Evolutionary conservation across 768 basidiomycete species (phyloP).

Genomic region (Russula foetens): DNA sequence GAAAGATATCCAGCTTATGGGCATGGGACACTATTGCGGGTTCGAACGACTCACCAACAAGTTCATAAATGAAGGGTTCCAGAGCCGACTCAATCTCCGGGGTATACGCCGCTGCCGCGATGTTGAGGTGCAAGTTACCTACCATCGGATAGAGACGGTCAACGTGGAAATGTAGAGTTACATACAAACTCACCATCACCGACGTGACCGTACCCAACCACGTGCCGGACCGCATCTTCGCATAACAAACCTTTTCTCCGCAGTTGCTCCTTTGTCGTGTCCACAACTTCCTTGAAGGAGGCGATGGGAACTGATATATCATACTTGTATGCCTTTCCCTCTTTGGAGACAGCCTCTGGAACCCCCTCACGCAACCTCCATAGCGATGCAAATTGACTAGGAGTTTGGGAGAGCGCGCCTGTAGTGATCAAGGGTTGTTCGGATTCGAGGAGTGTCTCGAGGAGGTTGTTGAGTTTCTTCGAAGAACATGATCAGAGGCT

Average conservation of each 20-base stretch:
- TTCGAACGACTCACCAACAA: conserved; percentile 54
- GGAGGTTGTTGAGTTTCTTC: conserved; percentile 77
- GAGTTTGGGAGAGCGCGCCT: conserved; percentile 86
- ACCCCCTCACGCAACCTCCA: conserved; percentile 92
- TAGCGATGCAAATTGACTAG: conserved; percentile 79
- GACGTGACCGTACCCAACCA: conserved; percentile 92
- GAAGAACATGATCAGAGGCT: not conserved
- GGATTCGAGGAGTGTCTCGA: conserved; percentile 68
- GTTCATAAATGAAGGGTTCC: conserved; percentile 93
- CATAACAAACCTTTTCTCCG: conserved; percentile 59
- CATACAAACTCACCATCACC: conserved; percentile 69
- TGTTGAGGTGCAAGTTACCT: conserved; percentile 94
- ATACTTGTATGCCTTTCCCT: conserved; percentile 96
- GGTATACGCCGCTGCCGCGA: conserved; percentile 74
- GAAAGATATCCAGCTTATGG: conserved; percentile 7
- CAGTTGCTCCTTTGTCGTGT: conserved; percentile 66
- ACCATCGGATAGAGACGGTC: not conserved
- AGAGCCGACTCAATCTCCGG: conserved; percentile 79
- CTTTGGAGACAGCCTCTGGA: conserved; percentile 86
- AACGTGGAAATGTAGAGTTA: not conserved
- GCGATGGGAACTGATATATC: conserved; percentile 85
- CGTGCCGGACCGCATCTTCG: conserved; percentile 69
- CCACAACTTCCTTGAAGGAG: conserved; percentile 82
- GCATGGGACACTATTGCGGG: not conserved
- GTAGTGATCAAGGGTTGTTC: conserved; percentile 76